Conservation (phyloP, 192 early-diverging fungal genomes). For the Rhizophagus prolifer region DNA sequence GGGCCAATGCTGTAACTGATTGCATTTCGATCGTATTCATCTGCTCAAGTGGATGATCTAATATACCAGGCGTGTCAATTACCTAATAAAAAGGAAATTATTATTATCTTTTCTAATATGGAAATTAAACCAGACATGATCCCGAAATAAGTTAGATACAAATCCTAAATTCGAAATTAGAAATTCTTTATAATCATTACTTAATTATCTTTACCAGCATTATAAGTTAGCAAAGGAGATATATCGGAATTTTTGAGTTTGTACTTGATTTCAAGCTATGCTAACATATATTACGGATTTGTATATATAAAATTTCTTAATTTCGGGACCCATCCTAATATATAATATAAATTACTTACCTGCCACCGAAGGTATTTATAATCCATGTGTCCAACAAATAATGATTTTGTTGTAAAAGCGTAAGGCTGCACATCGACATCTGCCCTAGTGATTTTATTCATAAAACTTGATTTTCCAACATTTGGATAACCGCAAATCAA, state of each 20-base stretch:
- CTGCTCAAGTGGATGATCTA: conserved; percentile 99
- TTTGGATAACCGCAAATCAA: conserved; percentile 99
- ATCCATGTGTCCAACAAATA: conserved; percentile 99
- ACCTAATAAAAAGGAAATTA: conserved; percentile 37
- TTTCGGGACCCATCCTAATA: background rate
- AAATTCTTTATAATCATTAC: no score
- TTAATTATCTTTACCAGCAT: no score
- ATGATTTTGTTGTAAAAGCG: conserved; percentile 99
- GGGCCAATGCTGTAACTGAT: conserved; percentile 98
- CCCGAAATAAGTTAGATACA: no score
- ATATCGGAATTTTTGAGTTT: no score
- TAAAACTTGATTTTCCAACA: conserved; percentile 97
- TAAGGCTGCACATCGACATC: conserved; percentile 99
- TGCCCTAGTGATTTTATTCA: conserved; percentile 98
- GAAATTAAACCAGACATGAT: background rate
- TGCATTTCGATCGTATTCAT: conserved; percentile 99
- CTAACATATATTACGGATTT: no score
- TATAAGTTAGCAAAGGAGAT: no score
- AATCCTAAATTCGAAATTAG: no score
- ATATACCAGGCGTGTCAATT: conserved; percentile 99
- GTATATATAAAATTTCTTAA: no score
- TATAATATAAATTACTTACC: conserved; percentile 36
- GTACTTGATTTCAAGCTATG: no score
- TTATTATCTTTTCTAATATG: background rate
- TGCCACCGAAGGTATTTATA: conserved; percentile 99